Evolutionary conservation across 2,329 filamentous ascomycete species (phyloP).

Genomic region (Diaporthe helianthi): DNA sequence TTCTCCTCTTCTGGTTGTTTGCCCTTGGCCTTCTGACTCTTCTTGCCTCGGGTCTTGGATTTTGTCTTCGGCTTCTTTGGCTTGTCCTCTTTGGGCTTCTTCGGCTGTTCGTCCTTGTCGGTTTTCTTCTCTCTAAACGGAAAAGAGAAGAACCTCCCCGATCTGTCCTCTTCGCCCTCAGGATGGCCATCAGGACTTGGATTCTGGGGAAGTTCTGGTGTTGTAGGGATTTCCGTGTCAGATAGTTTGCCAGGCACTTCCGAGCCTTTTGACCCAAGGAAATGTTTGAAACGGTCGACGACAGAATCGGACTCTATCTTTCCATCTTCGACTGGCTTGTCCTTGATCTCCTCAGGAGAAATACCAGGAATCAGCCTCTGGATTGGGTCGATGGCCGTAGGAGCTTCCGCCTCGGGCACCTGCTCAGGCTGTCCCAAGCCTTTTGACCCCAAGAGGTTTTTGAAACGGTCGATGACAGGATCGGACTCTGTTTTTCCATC

Average conservation of each 20-base stretch:
- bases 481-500: not conserved
- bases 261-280: not conserved
- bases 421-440: not conserved
- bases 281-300: not conserved
- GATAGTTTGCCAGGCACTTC: not conserved
- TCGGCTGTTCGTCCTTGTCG: not conserved
- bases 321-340: not conserved
- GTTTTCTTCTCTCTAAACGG: not conserved
- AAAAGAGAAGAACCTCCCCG: not conserved
- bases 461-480: conserved; percentile 1
- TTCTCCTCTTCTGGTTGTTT: not conserved
- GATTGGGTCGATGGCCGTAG: not conserved
- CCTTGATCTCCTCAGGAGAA: no score
- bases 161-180: not conserved
- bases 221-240: not conserved
- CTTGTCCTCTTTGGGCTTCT: not conserved
- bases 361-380: no score
- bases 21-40: not conserved
- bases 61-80: conserved; percentile 5
- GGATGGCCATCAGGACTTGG: no score
- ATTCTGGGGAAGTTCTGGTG: not conserved
- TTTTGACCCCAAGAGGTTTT: not conserved
- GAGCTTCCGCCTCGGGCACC: not conserved
- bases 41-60: not conserved
- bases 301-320: conserved; percentile 5